Conservation (phyloP, 2,329 filamentous ascomycete genomes). For the Venturiaceae sp. region DNA sequence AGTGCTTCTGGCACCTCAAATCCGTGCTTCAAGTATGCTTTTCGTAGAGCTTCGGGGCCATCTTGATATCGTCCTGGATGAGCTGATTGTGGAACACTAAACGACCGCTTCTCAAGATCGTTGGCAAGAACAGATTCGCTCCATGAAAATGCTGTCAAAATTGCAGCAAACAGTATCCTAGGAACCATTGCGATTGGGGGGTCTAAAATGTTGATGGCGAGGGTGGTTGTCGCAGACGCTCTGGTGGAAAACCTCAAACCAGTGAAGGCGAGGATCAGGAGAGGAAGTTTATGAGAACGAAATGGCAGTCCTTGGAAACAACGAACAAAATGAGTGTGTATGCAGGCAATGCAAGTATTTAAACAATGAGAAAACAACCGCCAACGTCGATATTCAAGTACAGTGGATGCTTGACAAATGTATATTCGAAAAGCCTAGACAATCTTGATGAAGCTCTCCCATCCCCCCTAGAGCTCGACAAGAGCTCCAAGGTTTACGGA, state of each 20-base stretch:
- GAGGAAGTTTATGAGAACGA: background rate
- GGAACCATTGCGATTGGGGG: background rate
- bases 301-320: background rate
- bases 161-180: background rate
- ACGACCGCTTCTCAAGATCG: slow-evolving; percentile 4
- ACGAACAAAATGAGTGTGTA: background rate
- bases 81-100: background rate
- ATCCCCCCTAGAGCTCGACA: background rate
- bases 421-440: background rate
- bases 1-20: background rate
- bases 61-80: background rate
- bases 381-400: background rate
- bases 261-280: background rate
- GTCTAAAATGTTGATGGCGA: background rate
- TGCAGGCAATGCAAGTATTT: background rate
- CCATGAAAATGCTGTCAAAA: background rate
- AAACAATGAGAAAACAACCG: background rate
- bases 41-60: background rate
- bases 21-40: slow-evolving; percentile 7
- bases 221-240: background rate
- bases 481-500: background rate
- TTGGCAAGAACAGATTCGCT: slow-evolving; percentile 29
- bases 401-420: background rate
- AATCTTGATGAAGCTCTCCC: background rate
- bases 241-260: background rate